These are phyloP conservation scores for Trichoderma aggressivum DNA, from an alignment of 2,329 filamentous ascomycete species.

Conservation along the genomic window DNA sequence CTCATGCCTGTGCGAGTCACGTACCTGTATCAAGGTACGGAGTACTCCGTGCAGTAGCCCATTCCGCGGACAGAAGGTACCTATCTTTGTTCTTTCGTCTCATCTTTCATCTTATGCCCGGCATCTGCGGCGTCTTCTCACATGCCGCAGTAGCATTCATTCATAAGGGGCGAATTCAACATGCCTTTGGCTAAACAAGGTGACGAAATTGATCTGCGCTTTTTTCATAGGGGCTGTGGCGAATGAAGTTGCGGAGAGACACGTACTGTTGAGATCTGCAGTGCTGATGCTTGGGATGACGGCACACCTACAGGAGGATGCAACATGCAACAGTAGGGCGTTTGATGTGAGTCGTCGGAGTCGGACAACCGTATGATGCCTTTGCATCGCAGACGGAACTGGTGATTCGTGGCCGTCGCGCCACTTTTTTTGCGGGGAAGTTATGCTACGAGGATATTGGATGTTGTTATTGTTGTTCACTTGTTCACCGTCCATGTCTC, in stretches of 20 bases:
- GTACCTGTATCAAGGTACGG: not conserved
- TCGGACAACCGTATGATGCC: not conserved
- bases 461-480: not conserved
- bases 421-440: conserved; percentile 9
- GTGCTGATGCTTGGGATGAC: not conserved
- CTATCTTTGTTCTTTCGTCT: not conserved
- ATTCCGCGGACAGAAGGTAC: not conserved
- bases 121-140: not conserved
- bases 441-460: not conserved
- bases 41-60: not conserved
- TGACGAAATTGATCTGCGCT: not conserved
- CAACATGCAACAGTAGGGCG: not conserved
- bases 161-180: not conserved
- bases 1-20: not conserved
- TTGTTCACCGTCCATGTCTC: not conserved
- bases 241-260: not conserved
- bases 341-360: not conserved
- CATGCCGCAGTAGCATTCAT: not conserved
- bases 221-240: not conserved
- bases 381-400: not conserved
- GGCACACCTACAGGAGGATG: not conserved
- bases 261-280: not conserved
- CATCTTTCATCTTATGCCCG: not conserved
- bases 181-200: not conserved
- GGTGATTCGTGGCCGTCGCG: conserved; percentile 1